Evolutionary conservation across 164 flowering plant genomes (phyloP), one percentile per base, ranked within the genome.

Genomic region (Magnolia officinalis): DNA sequence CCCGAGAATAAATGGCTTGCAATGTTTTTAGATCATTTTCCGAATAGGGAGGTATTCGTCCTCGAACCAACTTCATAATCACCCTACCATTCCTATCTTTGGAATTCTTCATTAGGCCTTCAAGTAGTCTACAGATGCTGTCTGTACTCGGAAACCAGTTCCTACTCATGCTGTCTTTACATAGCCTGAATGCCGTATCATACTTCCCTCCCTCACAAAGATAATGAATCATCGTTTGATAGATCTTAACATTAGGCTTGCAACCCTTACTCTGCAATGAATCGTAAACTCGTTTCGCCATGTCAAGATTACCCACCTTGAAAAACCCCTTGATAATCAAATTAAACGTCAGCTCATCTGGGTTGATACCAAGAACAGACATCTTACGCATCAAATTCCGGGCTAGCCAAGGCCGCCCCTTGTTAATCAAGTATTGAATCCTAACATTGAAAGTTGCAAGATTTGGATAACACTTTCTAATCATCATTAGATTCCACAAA

Each of bases 211-310:
- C 88, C 81, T 75, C 76, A 71, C 91, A 90, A 0, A 89, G 85
- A 78, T 91, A 91, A 82, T 92, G 97, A 69, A 92, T 85, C 93
- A 92, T 85, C 20, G 97, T 92, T 76, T 92, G 95, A 75, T 87
- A 92, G 75, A 92, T 87, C 75, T 83, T 89, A 55, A 72, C 31
- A 81, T 92, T 90, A 20, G 91, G 90, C 76, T 83, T 86, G 72
- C 72, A 83, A 20, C 89, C 90, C 45, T 78, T 78, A 13, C 72
- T 77, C 64, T 78, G 84, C 61, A 90, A 77, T 67, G 89, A 82
- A 65, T 87, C 88, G 82, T 84, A 92, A 50, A 89, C 85, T 80
- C 82, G 85, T 80, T 86, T 85, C 8, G 93, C 97, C 97, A 90
- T 91, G 52, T 90, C 89, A 72, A 80, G 71, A 83, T 75, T 77